phyloP scores from a whole-genome alignment of 1,284 basidiomycete genomes.

The Boletellus deceptivus region DNA sequence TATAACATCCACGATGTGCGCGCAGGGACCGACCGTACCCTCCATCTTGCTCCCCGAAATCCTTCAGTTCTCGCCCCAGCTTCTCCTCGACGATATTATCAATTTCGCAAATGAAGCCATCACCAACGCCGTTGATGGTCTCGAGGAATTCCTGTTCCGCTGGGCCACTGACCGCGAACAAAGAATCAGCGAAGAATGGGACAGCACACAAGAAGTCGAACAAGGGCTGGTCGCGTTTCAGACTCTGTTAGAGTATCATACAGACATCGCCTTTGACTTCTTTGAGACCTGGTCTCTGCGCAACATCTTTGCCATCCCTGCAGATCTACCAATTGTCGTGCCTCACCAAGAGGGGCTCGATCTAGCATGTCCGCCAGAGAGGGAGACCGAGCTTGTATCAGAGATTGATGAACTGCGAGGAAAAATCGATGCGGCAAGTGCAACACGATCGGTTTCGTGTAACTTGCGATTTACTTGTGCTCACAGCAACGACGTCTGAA shows the following conservation, averaged over 20 bases:
- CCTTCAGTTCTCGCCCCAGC: slow-evolving; percentile 64
- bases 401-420: slow-evolving; percentile 59
- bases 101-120: slow-evolving; percentile 68
- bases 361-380: slow-evolving; percentile 46
- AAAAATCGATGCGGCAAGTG: slow-evolving; percentile 59
- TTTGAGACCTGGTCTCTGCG: slow-evolving; percentile 77
- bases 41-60: slow-evolving; percentile 61
- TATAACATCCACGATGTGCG: slow-evolving; percentile 23
- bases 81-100: slow-evolving; percentile 67
- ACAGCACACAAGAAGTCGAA: slow-evolving; percentile 65
- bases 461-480: slow-evolving; percentile 6
- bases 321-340: slow-evolving; percentile 62
- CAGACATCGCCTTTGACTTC: slow-evolving; percentile 77
- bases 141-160: slow-evolving; percentile 68
- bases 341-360: slow-evolving; percentile 65
- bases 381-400: slow-evolving; percentile 56
- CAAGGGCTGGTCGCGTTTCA: slow-evolving; percentile 75
- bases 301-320: slow-evolving; percentile 71
- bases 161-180: slow-evolving; percentile 61
- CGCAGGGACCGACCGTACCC: slow-evolving; percentile 36
- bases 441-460: background rate
- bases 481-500: slow-evolving; percentile 63
- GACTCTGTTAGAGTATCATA: slow-evolving; percentile 73
- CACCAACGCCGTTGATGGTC: slow-evolving; percentile 66
- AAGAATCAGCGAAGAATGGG: slow-evolving; percentile 45